Conservation (phyloP, 768 basidiomycete genomes). For the Leccinum imitatum region DNA sequence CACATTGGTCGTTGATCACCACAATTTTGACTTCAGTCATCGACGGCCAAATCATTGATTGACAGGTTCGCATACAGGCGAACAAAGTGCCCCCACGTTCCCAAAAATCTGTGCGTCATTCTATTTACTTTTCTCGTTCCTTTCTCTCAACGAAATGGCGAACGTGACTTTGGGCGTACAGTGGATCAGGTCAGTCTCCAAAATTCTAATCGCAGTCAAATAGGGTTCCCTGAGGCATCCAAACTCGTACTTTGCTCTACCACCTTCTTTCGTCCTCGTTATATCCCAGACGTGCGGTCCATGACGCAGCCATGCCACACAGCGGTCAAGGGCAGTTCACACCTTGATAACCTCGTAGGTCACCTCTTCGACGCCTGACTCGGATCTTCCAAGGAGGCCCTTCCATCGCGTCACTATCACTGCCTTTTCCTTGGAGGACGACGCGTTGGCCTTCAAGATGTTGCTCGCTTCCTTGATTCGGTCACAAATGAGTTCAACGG, state of each 20-base stretch:
- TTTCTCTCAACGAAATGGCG: neutral
- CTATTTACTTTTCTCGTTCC: neutral
- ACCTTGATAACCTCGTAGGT: conserved; percentile 3
- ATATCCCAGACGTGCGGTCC: neutral
- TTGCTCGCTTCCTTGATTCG: neutral
- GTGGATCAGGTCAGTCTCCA: too few relatives aligned
- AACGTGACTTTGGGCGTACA: neutral
- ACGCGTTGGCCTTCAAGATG: conserved; percentile 10
- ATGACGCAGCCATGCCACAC: neutral
- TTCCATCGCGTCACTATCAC: neutral
- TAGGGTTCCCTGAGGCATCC: neutral
- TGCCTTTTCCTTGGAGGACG: conserved; percentile 4
- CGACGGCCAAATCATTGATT: neutral
- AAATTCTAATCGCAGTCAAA: neutral
- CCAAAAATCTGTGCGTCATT: neutral
- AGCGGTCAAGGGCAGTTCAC: conserved; percentile 1
- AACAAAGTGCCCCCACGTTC: neutral
- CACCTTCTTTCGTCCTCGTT: neutral
- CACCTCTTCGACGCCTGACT: neutral
- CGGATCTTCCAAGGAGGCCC: neutral
- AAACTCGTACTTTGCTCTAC: too few relatives aligned
- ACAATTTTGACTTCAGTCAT: neutral
- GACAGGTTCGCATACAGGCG: neutral
- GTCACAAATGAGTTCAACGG: neutral
- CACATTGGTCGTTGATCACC: neutral